phyloP scores from a whole-genome alignment of 768 basidiomycete genomes.

The Leccinum sublutescens region DNA sequence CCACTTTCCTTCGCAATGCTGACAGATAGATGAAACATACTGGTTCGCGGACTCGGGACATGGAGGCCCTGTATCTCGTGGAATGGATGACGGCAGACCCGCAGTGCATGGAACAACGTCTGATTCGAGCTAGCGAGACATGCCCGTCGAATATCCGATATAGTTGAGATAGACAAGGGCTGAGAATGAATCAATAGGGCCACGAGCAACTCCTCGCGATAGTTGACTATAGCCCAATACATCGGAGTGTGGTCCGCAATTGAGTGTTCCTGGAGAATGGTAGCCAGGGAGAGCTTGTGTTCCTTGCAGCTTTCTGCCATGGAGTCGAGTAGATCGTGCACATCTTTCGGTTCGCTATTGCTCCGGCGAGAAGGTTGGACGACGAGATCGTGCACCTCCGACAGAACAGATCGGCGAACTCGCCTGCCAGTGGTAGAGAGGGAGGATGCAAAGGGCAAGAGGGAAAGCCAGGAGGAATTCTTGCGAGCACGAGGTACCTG shows the following conservation, averaged over 20 bases:
- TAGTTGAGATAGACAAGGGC: too few species aligned
- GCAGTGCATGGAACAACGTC: constrained; percentile 11
- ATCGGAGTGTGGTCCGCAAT: constrained; percentile 29
- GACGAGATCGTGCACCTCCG: constrained; percentile 54
- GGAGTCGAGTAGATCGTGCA: constrained; percentile 49
- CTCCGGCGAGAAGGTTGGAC: constrained; percentile 2
- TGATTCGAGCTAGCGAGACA: too few species aligned
- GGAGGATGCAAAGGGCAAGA: constrained; percentile 26
- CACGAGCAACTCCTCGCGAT: too few species aligned
- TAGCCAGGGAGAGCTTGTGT: constrained; percentile 42
- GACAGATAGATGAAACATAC: constrained; percentile 22
- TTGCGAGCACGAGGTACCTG: constrained; percentile 4
- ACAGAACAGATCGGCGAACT: constrained; percentile 49
- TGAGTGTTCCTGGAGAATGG: constrained; percentile 26
- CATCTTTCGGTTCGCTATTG: constrained; percentile 8
- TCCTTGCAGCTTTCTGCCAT: constrained; percentile 57
- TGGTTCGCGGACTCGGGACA: constrained; percentile 8
- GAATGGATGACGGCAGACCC: constrained; percentile 22
- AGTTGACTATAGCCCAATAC: constrained; percentile 31
- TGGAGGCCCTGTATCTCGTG: constrained; percentile 23
- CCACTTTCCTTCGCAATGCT: neutral
- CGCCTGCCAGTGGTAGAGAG: constrained; percentile 36
- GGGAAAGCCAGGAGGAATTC: constrained; percentile 31
- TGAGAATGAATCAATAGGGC: too few species aligned
- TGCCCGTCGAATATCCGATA: too few species aligned